Conservation (phyloP, 495 filamentous ascomycete species). For the Neurospora sp. region DNA sequence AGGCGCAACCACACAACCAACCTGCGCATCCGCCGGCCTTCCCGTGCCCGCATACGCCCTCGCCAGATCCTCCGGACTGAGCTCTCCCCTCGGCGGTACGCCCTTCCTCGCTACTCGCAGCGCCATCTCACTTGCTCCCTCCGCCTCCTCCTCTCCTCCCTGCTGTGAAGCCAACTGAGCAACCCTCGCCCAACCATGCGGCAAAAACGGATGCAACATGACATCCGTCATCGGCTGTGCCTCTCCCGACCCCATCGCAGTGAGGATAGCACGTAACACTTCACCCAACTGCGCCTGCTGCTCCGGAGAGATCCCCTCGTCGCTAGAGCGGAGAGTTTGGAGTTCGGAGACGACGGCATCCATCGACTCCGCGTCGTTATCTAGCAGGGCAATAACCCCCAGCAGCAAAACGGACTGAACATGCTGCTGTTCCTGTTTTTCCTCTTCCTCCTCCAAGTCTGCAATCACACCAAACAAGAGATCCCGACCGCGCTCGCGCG, state of each 20-base stretch:
- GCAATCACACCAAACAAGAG: slow-evolving; percentile 64
- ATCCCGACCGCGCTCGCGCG: slow-evolving; percentile 64
- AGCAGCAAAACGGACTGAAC: slow-evolving; percentile 68
- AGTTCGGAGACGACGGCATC: slow-evolving; percentile 77
- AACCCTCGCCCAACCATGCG: slow-evolving; percentile 69
- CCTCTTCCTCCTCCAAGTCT: slow-evolving; percentile 24
- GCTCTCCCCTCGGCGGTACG: slow-evolving; percentile 57
- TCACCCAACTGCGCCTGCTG: slow-evolving; percentile 41
- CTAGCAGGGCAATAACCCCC: slow-evolving; percentile 72
- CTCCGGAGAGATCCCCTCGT: slow-evolving; percentile 30
- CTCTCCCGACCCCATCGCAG: slow-evolving; percentile 22
- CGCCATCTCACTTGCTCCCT: slow-evolving; percentile 66
- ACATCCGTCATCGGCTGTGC: slow-evolving; percentile 57
- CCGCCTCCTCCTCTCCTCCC: slow-evolving; percentile 27
- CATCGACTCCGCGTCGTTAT: slow-evolving; percentile 63
- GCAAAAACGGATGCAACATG: slow-evolving; percentile 65
- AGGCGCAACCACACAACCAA: slow-evolving; percentile 63
- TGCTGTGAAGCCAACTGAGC: slow-evolving; percentile 27
- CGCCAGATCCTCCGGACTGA: slow-evolving; percentile 60
- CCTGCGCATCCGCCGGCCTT: slow-evolving; percentile 60
- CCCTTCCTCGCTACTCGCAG: slow-evolving; percentile 63
- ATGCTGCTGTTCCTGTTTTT: slow-evolving; percentile 41
- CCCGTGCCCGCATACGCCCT: slow-evolving; percentile 69
- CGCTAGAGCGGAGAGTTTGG: slow-evolving; percentile 53
- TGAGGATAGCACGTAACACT: slow-evolving; percentile 33